Percentiles rank a stretch among this genome's conserved stretches.
These are phyloP conservation scores for Coemansia sp. DNA, from an alignment of 192 early-diverging fungal genomes.

Conservation along the genomic window DNA sequence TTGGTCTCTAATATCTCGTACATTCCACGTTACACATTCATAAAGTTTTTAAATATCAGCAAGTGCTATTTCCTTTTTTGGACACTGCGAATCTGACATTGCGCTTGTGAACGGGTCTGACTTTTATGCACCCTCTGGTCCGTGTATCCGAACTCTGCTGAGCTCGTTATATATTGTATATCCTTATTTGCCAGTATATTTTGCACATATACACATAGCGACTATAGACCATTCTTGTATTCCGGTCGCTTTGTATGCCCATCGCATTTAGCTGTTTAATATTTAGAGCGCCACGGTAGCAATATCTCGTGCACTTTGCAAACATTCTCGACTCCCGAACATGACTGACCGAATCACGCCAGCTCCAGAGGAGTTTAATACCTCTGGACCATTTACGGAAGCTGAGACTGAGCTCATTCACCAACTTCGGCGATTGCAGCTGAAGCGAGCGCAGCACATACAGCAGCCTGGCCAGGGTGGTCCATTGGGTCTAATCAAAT, in stretches of 20 bases:
- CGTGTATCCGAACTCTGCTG: background rate
- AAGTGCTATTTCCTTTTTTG: constrained; percentile 7
- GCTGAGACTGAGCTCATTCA: constrained; percentile 22
- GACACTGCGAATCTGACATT: constrained; percentile 1
- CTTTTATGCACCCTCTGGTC: background rate
- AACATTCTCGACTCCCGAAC: background rate
- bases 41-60: background rate
- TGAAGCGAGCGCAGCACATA: constrained; percentile 15
- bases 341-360: background rate
- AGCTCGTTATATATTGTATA: background rate
- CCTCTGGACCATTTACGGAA: constrained; percentile 15
- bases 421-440: constrained; percentile 25
- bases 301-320: background rate
- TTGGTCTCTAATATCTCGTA: background rate
- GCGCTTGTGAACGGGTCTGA: background rate
- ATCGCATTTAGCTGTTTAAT: background rate
- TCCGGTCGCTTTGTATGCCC: background rate
- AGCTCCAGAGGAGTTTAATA: background rate
- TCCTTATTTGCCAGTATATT: background rate
- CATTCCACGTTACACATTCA: background rate
- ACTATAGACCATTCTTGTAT: background rate
- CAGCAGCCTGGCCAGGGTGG: constrained; percentile 3
- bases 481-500: constrained; percentile 22
- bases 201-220: background rate
- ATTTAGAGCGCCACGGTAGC: background rate